Conservation (phyloP, 73 alveolate species). For the Tetrahymena thermophila region DNA sequence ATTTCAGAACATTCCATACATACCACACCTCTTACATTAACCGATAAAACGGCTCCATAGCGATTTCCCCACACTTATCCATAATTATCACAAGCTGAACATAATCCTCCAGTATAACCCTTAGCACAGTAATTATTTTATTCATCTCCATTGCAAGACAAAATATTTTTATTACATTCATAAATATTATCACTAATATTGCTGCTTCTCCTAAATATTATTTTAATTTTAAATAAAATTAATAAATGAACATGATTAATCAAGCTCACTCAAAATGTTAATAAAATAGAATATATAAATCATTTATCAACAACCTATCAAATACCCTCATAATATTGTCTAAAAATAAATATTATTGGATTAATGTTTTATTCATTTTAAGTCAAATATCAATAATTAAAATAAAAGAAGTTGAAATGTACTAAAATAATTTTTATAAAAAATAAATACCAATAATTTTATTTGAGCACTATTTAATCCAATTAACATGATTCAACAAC, state of each 20-base stretch:
- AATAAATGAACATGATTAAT: too few species aligned
- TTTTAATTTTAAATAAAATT: too few species aligned
- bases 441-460: background rate
- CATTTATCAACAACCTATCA: too few species aligned
- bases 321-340: too few species aligned
- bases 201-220: background rate
- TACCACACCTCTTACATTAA: background rate
- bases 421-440: too few species aligned
- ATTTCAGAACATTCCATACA: background rate
- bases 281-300: background rate
- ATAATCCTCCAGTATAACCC: background rate
- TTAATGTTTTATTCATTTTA: too few species aligned
- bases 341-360: too few species aligned
- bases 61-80: background rate
- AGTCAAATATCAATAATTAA: too few species aligned
- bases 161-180: background rate
- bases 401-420: too few species aligned
- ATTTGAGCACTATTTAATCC: background rate
- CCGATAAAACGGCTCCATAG: background rate
- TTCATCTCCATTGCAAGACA: background rate
- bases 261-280: too few species aligned
- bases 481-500: background rate
- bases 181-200: background rate
- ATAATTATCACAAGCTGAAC: background rate
- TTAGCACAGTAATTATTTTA: background rate